A percentile compares a stretch with the other conserved stretches of the same genome.
Evolutionary conservation across 2,329 filamentous ascomycete species (phyloP).

Genomic region (Fusarium sulawesiense): DNA sequence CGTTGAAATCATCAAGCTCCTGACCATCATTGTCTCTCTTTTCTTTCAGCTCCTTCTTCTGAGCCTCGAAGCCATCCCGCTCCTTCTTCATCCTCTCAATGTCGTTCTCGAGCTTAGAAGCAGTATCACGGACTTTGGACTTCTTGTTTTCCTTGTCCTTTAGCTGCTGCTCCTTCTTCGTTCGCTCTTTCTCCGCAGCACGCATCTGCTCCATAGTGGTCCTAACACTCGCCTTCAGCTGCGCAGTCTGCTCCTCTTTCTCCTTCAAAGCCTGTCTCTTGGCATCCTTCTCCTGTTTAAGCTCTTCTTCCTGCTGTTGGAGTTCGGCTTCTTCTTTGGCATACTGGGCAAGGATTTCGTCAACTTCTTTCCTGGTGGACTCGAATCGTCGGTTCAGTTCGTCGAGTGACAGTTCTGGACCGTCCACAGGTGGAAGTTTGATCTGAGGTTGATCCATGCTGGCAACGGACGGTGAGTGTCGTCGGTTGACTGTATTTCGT

Average conservation of each 20-base stretch:
- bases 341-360: constrained; percentile 78
- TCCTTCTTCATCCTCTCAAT: constrained; percentile 69
- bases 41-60: constrained; percentile 63
- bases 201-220: constrained; percentile 85
- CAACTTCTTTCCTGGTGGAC: constrained; percentile 82
- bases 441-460: constrained; percentile 63
- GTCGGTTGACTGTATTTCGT: constrained; percentile 73
- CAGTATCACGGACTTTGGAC: constrained; percentile 76
- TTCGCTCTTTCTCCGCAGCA: constrained; percentile 79
- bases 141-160: constrained; percentile 76
- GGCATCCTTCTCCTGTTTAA: constrained; percentile 82
- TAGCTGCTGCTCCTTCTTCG: constrained; percentile 79
- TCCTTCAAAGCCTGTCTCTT: constrained; percentile 83
- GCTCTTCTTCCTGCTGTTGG: constrained; percentile 70
- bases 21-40: constrained; percentile 64
- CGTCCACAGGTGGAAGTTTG: constrained; percentile 59
- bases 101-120: constrained; percentile 74
- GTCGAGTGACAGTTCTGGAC: constrained; percentile 75
- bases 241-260: constrained; percentile 90
- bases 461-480: constrained; percentile 78
- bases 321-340: constrained; percentile 78
- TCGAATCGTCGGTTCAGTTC: constrained; percentile 86
- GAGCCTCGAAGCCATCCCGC: constrained; percentile 63
- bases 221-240: constrained; percentile 83
- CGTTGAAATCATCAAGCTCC: constrained; percentile 66